Evolutionary conservation across 2,329 filamentous ascomycete genomes (phyloP).

Genomic region (Talaromyces atroroseus): DNA sequence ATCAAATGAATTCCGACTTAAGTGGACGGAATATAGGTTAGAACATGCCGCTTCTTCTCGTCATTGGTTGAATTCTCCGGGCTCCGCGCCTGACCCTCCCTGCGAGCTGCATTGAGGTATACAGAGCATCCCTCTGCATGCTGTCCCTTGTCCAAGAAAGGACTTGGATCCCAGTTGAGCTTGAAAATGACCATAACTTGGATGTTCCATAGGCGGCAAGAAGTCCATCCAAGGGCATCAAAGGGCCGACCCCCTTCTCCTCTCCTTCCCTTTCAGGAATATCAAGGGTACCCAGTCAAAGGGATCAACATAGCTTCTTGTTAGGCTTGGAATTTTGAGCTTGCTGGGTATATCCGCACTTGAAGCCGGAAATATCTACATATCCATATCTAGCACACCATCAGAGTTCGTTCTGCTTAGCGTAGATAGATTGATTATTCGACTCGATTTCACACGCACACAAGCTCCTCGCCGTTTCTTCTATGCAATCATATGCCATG

Average conservation of each 20-base stretch:
- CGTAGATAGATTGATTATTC: background rate
- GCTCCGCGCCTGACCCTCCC: too few relatives aligned
- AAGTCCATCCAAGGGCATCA: too few relatives aligned
- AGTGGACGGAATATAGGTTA: background rate
- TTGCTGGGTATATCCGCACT: background rate
- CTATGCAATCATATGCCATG: background rate
- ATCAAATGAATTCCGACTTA: conserved; percentile 6
- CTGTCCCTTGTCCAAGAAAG: too few relatives aligned
- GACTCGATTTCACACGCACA: background rate
- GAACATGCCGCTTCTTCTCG: too few relatives aligned
- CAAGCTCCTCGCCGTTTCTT: background rate
- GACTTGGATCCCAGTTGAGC: too few relatives aligned
- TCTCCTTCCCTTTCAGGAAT: too few relatives aligned
- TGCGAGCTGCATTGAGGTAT: background rate
- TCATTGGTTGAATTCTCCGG: too few relatives aligned
- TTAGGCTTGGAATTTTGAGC: background rate
- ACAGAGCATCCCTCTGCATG: background rate
- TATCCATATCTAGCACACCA: background rate
- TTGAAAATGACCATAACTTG: too few relatives aligned
- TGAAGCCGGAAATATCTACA: background rate
- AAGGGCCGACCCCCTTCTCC: too few relatives aligned
- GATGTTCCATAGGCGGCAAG: too few relatives aligned
- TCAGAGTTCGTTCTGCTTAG: background rate
- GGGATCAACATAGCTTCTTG: background rate
- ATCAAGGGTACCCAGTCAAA: background rate